Evolutionary conservation across 2,329 filamentous ascomycete genomes (phyloP).

Genomic region (Penicillium thymicola): DNA sequence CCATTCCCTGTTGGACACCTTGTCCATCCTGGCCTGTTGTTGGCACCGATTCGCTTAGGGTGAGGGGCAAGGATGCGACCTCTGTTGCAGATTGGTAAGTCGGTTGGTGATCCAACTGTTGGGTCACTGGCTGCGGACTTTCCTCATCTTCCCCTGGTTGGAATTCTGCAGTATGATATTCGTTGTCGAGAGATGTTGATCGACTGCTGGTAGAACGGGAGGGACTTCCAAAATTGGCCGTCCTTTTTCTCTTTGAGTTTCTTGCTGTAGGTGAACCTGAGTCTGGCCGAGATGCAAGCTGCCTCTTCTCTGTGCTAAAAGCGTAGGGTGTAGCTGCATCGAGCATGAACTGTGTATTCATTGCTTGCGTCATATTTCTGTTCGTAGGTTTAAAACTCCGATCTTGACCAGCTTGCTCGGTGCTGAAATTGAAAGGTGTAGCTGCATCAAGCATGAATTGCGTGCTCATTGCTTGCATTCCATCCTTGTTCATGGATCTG

Average conservation of each 20-base stretch:
- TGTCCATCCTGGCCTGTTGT: conserved; percentile 37
- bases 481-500: conserved; percentile 9
- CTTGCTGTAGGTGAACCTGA: background rate
- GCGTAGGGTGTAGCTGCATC: conserved; percentile 41
- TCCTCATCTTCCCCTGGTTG: conserved; percentile 1
- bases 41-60: conserved; percentile 32
- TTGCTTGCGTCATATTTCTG: conserved; percentile 22
- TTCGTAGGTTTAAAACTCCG: conserved; percentile 6
- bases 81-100: conserved; percentile 9
- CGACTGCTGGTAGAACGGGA: background rate
- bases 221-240: background rate
- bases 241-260: background rate
- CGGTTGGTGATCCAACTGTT: background rate
- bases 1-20: conserved; percentile 25
- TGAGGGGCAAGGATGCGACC: conserved; percentile 27
- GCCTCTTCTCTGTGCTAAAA: conserved; percentile 33
- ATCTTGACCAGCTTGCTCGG: conserved; percentile 7
- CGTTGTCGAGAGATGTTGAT: conserved; percentile 1
- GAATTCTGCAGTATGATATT: conserved; percentile 7
- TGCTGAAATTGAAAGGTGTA: conserved; percentile 40
- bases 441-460: conserved; percentile 42
- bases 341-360: conserved; percentile 43
- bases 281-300: conserved; percentile 3
- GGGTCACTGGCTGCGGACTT: background rate
- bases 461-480: conserved; percentile 35